Base-by-base conservation (phyloP, 495 filamentous ascomycete genomes). In the Hypoxylon trugodes region DNA sequence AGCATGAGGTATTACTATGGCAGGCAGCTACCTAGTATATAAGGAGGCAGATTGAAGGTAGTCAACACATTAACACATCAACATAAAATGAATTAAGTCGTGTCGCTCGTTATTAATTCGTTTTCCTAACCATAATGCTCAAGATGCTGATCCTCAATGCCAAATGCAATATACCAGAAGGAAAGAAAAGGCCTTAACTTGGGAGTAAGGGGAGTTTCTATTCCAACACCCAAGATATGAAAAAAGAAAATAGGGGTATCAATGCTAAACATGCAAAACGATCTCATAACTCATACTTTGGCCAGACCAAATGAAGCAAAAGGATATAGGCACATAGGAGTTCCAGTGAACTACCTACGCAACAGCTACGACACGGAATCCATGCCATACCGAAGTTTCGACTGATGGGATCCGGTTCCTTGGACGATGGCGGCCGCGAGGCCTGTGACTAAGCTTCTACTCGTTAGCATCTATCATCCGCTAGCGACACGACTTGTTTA, bases 191-290 rank as follows among this genome's bases (percentile, higher is more conserved):
- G 0, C 1, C 8, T 37, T 0, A 42, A 21, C 7, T n/a, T 15
- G 12, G 22, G 8, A 40, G n/a, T n/a, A n/a, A n/a, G n/a, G n/a
- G n/a, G 35, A 30, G 21, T 25, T 30, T 48, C 35, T 22, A 60
- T 48, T 24, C 21, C 50, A 32, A 45, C 28, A 19, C 16, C 49
- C 16, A 38, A 49, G 25, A 54, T 25, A 43, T 35, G 26, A 49
- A 55, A 38, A n/a, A n/a, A n/a, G n/a, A n/a, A n/a, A n/a, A n/a
- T n/a, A n/a, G 38, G 62, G 62, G 62, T 66, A 66, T 66, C 62
- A 50, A 60, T 59, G 54, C 33, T 28, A 48, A 45, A 40, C 38
- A 65, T 50, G 42, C 42, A 59, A 42, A 42, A 41, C 16, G 4
- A 21, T 18, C 42, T 22, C 42, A 15, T 22, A 30, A 24, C 38